phyloP scores from a whole-genome alignment of 306 rosid species.

The Pyrus betulifolia region DNA sequence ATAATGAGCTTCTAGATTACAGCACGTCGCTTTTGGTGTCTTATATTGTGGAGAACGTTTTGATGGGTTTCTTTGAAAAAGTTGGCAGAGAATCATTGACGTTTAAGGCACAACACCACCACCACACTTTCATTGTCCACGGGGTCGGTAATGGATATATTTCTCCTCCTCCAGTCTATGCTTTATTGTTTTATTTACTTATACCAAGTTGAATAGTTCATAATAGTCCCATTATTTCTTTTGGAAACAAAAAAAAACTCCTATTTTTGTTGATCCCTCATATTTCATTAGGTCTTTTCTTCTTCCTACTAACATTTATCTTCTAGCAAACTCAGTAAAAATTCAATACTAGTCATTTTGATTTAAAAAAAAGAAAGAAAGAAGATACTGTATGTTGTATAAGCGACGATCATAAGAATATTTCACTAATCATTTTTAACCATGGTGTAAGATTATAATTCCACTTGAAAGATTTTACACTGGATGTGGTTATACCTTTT shows the following conservation, averaged over 20 bases:
- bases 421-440: not conserved
- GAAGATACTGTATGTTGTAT: no score
- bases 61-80: conserved; percentile 29
- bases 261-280: no score
- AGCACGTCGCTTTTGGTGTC: conserved; percentile 30
- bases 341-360: no score
- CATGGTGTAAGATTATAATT: not conserved
- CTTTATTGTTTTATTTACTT: not conserved
- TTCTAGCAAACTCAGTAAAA: no score
- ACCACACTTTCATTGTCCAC: conserved; percentile 10
- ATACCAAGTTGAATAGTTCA: not conserved
- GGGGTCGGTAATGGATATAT: not conserved
- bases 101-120: conserved; percentile 30
- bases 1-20: conserved; percentile 14
- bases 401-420: not conserved
- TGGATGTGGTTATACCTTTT: no score
- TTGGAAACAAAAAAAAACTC: not conserved
- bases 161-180: not conserved
- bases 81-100: conserved; percentile 25
- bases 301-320: not conserved
- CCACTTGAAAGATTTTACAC: no score
- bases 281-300: not conserved
- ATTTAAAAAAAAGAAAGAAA: no score
- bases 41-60: conserved; percentile 23
- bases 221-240: not conserved